Evolutionary conservation across 2,329 filamentous ascomycete genomes (phyloP).

Genomic region (Arthrobotrys sphaeroides): DNA sequence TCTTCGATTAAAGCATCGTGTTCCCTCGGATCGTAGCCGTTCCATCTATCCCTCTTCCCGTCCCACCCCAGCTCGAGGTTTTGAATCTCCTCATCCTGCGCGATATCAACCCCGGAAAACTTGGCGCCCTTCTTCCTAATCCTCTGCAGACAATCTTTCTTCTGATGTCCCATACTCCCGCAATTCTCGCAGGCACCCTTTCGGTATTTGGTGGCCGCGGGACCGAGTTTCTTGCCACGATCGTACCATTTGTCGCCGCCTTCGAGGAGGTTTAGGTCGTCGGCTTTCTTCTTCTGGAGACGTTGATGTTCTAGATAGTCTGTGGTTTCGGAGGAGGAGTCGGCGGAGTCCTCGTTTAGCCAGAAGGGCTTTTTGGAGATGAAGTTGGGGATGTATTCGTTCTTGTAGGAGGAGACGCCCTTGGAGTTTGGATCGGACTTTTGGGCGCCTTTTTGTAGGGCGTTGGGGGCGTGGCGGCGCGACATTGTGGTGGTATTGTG

Average conservation of each 20-base stretch:
- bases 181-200: slow-evolving; percentile 99
- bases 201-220: slow-evolving; percentile 93
- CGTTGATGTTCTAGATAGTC: slow-evolving; percentile 98
- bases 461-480: slow-evolving; percentile 27
- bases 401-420: slow-evolving; percentile 66
- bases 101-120: slow-evolving; percentile 91
- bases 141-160: slow-evolving; percentile 88
- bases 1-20: slow-evolving; percentile 88
- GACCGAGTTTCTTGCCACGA: slow-evolving; percentile 81
- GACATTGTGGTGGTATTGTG: slow-evolving; percentile 22
- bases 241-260: slow-evolving; percentile 89
- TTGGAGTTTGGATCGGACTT: slow-evolving; percentile 45
- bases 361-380: slow-evolving; percentile 99
- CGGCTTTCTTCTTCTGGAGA: slow-evolving; percentile 74
- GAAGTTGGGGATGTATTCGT: slow-evolving; percentile 97
- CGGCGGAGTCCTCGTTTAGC: slow-evolving; percentile 78
- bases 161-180: slow-evolving; percentile 95
- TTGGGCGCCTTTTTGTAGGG: slow-evolving; percentile 23
- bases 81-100: slow-evolving; percentile 87
- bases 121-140: slow-evolving; percentile 89
- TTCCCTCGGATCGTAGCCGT: slow-evolving; percentile 91
- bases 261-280: slow-evolving; percentile 60
- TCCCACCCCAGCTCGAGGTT: slow-evolving; percentile 92
- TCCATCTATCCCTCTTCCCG: slow-evolving; percentile 96
- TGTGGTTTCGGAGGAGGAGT: slow-evolving; percentile 65